These are phyloP conservation scores for Ballota nigra DNA, from an alignment of 257 asterid genomes.

Conservation along the genomic window DNA sequence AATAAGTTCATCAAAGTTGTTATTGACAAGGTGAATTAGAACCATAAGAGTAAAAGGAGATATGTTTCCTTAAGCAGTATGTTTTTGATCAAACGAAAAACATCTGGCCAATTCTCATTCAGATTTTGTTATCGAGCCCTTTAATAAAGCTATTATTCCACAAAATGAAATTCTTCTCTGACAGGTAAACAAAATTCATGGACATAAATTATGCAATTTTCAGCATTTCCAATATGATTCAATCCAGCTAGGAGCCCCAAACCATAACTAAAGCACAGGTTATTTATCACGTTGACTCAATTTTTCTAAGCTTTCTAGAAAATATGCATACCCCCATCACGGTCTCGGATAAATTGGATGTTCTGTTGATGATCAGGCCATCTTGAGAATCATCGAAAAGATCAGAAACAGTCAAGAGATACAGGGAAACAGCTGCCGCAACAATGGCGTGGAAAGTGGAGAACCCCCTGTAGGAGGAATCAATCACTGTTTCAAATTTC, in stretches of 20 bases:
- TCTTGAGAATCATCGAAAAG: constrained; percentile 52
- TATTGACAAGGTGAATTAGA: neutral
- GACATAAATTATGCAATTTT: neutral
- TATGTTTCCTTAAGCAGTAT: neutral
- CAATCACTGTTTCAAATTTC: neutral
- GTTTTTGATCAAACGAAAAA: neutral
- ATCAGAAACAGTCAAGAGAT: constrained; percentile 60
- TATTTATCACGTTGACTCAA: neutral
- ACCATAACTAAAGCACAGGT: neutral
- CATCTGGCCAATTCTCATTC: neutral
- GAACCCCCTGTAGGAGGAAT: constrained; percentile 59
- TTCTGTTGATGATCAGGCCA: constrained; percentile 45
- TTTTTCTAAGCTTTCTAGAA: neutral
- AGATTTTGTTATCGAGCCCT: neutral
- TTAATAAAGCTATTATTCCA: neutral
- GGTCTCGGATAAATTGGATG: constrained; percentile 68
- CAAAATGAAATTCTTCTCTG: neutral
- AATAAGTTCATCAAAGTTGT: neutral
- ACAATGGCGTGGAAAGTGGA: constrained; percentile 85
- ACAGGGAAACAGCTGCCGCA: constrained; percentile 53
- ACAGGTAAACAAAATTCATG: neutral
- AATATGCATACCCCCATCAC: constrained; percentile 55
- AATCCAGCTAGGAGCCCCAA: neutral
- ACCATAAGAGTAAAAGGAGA: neutral
- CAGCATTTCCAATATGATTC: constrained; percentile 5